Evolutionary conservation across 106 monocot species (phyloP).

Genomic region (Narthecium ossifragum): DNA sequence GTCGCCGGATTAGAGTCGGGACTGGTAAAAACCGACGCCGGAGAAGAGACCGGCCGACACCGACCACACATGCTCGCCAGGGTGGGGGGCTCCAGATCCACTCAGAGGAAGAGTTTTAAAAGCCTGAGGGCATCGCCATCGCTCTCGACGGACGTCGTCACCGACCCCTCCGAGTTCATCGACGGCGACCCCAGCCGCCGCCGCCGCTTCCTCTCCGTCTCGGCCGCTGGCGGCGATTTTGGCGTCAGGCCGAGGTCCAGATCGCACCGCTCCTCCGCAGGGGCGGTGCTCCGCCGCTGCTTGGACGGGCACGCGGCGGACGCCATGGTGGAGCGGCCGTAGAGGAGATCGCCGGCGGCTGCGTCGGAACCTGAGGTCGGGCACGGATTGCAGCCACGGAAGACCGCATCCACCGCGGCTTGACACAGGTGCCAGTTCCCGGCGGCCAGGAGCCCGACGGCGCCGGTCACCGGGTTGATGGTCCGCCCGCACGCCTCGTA

Average conservation of each 20-base stretch:
- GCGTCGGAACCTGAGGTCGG: conserved; percentile 27
- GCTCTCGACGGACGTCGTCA: conserved; percentile 44
- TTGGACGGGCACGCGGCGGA: too few relatives aligned
- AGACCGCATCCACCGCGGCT: conserved; percentile 71
- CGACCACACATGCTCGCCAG: neutral
- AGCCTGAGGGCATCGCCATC: conserved; percentile 27
- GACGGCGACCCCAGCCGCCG: conserved; percentile 52
- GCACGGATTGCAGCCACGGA: conserved; percentile 53
- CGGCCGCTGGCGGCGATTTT: neutral
- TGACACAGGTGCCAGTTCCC: conserved; percentile 82
- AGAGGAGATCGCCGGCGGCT: too few relatives aligned
- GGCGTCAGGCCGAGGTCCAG: neutral
- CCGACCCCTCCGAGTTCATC: conserved; percentile 52
- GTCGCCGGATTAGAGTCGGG: neutral
- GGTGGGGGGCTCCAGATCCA: neutral
- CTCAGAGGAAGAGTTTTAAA: conserved; percentile 42
- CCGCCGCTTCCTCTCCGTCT: conserved; percentile 5
- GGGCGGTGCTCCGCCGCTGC: neutral
- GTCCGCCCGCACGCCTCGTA: conserved; percentile 80
- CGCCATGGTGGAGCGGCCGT: too few relatives aligned
- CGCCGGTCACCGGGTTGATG: conserved; percentile 82
- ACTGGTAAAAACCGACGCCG: neutral
- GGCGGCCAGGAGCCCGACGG: conserved; percentile 67
- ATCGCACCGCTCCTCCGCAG: neutral
- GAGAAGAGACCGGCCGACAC: neutral